phyloP scores from a whole-genome alignment of 352 stramenopile species.

The Globisporangium takayamanum region DNA sequence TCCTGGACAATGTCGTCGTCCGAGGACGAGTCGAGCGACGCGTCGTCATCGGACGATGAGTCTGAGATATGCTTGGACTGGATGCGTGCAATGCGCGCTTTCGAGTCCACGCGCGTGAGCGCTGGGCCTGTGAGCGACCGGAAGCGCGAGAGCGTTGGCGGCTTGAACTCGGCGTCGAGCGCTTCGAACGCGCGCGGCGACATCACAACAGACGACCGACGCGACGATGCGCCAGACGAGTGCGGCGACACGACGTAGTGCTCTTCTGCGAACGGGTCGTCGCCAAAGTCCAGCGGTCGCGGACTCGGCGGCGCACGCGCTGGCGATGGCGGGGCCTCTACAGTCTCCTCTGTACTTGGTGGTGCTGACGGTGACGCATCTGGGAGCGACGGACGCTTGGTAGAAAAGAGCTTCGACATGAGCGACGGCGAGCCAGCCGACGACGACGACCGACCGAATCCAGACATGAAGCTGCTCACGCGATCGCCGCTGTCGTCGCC shows the following conservation, averaged over 20 bases:
- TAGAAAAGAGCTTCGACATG: conserved; percentile 17
- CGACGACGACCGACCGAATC: conserved; percentile 11
- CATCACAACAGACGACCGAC: conserved; percentile 16
- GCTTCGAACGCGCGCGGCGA: conserved; percentile 15
- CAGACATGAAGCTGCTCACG: conserved; percentile 7
- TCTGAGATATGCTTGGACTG: conserved; percentile 22
- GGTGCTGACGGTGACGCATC: neutral
- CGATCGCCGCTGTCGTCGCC: neutral
- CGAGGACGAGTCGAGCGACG: conserved; percentile 22
- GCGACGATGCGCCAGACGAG: conserved; percentile 13
- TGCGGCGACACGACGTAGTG: conserved; percentile 8
- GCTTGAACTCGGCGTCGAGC: conserved; percentile 18
- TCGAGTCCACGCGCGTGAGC: conserved; percentile 14
- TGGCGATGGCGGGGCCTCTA: neutral
- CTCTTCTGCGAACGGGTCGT: conserved; percentile 15
- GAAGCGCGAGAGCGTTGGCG: conserved; percentile 17
- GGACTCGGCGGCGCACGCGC: conserved; percentile 1
- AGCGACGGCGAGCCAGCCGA: conserved; percentile 6
- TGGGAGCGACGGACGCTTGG: conserved; percentile 12
- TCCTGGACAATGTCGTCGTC: conserved; percentile 29
- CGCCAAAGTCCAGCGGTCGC: conserved; percentile 1
- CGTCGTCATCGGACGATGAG: conserved; percentile 29
- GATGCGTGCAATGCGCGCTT: conserved; percentile 12
- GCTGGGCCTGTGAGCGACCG: conserved; percentile 3
- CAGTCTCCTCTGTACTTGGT: neutral